Conservation (phyloP, 1,284 basidiomycete genomes). For the Trichosporon coremiiforme region DNA sequence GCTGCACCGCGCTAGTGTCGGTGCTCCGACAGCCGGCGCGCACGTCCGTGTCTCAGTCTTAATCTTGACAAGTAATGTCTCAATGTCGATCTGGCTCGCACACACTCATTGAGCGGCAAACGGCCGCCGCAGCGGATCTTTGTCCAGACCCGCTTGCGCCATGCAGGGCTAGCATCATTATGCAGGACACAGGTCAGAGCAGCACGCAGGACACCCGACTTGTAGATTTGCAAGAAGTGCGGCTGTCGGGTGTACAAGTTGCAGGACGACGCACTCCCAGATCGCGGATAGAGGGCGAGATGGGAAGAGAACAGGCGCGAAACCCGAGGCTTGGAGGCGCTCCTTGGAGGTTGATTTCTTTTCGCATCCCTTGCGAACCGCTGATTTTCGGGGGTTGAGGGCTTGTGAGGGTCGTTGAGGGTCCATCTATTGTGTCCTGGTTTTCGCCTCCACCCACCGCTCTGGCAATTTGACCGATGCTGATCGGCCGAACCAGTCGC, state of each 20-base stretch:
- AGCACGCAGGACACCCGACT: background rate
- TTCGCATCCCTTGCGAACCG: background rate
- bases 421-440: background rate
- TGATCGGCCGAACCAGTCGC: conserved; percentile 12
- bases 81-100: background rate
- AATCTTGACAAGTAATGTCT: background rate
- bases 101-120: background rate
- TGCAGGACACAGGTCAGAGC: background rate
- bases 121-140: conserved; percentile 1
- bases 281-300: background rate
- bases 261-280: conserved; percentile 3
- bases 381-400: conserved; percentile 1
- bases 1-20: background rate
- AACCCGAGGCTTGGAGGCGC: background rate
- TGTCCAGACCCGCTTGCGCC: background rate
- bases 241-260: conserved; percentile 6
- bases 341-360: conserved; percentile 12
- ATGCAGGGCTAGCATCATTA: background rate
- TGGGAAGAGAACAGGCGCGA: background rate
- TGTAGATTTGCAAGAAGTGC: background rate
- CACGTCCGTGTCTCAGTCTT: background rate
- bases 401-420: background rate
- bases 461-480: conserved; percentile 15
- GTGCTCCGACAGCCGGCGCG: background rate
- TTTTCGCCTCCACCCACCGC: background rate